These are phyloP conservation scores for Thielaviopsis cerberus DNA, from an alignment of 2,329 filamentous ascomycete species.

Conservation along the genomic window DNA sequence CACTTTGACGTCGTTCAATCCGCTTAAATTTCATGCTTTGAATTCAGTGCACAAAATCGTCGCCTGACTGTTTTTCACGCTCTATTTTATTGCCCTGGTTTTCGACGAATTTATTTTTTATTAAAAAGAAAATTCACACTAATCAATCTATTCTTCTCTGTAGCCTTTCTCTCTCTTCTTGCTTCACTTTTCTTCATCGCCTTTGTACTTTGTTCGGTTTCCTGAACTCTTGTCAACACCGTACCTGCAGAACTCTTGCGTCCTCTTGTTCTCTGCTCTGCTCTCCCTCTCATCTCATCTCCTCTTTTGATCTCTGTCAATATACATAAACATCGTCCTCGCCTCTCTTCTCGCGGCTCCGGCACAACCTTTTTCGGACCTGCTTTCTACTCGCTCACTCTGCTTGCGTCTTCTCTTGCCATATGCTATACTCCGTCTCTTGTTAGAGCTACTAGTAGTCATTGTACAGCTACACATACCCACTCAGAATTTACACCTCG, in stretches of 20 bases:
- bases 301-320: not conserved
- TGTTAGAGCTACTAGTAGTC: not conserved
- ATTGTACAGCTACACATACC: not conserved
- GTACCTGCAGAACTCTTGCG: not conserved
- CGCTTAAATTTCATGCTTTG: not conserved
- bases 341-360: not conserved
- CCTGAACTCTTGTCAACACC: not conserved
- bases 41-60: not conserved
- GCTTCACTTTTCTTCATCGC: not conserved
- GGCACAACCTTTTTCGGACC: not conserved
- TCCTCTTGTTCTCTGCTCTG: not conserved
- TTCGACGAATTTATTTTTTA: not conserved
- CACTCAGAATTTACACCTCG: no score
- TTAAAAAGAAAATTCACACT: not conserved
- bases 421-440: not conserved
- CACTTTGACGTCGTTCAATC: not conserved
- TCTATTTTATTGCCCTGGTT: not conserved
- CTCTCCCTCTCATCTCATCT: not conserved
- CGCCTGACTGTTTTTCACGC: not conserved
- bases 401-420: not conserved
- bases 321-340: not conserved
- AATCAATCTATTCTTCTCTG: not conserved
- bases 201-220: not conserved
- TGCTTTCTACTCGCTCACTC: not conserved
- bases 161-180: not conserved